phyloP scores from a whole-genome alignment of 2,329 filamentous ascomycete genomes.

The Chrysoporthe cubensis region DNA sequence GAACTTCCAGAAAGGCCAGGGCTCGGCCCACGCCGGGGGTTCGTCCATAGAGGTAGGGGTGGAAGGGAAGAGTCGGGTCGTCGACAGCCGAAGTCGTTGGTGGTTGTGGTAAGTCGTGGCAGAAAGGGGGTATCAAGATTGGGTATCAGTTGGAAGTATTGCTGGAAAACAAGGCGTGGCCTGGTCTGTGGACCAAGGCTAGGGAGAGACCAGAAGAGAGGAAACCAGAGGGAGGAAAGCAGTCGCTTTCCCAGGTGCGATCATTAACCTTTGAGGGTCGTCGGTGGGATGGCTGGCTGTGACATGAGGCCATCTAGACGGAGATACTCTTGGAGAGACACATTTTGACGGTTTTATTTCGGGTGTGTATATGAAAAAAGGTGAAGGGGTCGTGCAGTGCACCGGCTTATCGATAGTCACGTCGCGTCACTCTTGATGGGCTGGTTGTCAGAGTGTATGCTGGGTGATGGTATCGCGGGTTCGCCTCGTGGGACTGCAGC shows the following conservation, averaged over 20 bases:
- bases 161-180: constrained; percentile 25
- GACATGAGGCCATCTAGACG: constrained; percentile 41
- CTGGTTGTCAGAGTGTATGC: not conserved
- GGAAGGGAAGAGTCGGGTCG: constrained; percentile 1
- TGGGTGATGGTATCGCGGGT: constrained; percentile 12
- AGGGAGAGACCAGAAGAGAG: constrained; percentile 29
- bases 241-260: constrained; percentile 23
- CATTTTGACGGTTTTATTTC: constrained; percentile 19
- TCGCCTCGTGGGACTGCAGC: not conserved
- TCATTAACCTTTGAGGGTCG: constrained; percentile 27
- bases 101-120: constrained; percentile 4
- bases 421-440: not conserved
- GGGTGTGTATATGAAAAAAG: not conserved
- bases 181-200: constrained; percentile 26
- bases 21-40: constrained; percentile 41
- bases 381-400: not conserved
- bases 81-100: not conserved
- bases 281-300: constrained; percentile 31
- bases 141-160: constrained; percentile 28
- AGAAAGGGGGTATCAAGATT: constrained; percentile 25
- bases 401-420: not conserved
- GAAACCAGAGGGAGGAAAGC: constrained; percentile 34
- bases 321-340: not conserved
- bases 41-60: constrained; percentile 53
- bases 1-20: constrained; percentile 67